A percentile compares a stretch with the other conserved stretches of the same genome.
These are phyloP conservation scores for Anthracocystis panici-leucophaei DNA, from an alignment of 1,284 basidiomycete species.

Conservation along the genomic window DNA sequence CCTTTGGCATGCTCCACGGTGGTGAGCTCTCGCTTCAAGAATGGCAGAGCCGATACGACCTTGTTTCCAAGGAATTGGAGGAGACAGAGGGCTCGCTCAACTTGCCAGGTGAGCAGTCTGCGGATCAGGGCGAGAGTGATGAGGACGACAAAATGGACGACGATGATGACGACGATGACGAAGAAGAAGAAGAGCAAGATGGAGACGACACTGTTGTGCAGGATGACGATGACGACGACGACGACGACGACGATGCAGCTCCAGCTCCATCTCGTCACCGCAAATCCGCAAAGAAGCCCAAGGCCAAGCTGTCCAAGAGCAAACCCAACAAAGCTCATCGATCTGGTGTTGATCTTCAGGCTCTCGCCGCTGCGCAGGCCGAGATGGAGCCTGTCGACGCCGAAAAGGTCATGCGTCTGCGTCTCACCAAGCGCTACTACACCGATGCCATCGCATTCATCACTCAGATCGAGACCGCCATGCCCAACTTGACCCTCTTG, in stretches of 20 bases:
- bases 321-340: conserved; percentile 66
- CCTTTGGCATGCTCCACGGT: conserved; percentile 86
- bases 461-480: conserved; percentile 81
- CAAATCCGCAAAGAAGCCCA: conserved; percentile 28
- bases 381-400: conserved; percentile 59
- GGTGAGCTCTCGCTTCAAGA: conserved; percentile 80
- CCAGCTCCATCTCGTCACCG: conserved; percentile 3
- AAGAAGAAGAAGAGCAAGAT: conserved; percentile 18
- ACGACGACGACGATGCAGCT: conserved; percentile 13
- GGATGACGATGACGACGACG: conserved; percentile 22
- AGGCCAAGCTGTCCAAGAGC: conserved; percentile 21
- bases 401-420: conserved; percentile 75
- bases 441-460: conserved; percentile 89
- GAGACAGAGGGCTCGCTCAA: conserved; percentile 60
- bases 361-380: conserved; percentile 56
- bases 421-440: conserved; percentile 88
- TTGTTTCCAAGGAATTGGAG: conserved; percentile 74
- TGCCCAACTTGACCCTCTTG: conserved; percentile 81
- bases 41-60: conserved; percentile 79
- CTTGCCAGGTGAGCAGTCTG: conserved; percentile 56
- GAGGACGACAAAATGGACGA: conserved; percentile 69
- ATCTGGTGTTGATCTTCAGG: conserved; percentile 70
- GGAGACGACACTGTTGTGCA: conserved; percentile 36
- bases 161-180: conserved; percentile 50
- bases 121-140: conserved; percentile 69